These are phyloP conservation scores for Trichosporon coremiiforme DNA, from an alignment of 1,284 basidiomycete genomes.

Conservation along the genomic window DNA sequence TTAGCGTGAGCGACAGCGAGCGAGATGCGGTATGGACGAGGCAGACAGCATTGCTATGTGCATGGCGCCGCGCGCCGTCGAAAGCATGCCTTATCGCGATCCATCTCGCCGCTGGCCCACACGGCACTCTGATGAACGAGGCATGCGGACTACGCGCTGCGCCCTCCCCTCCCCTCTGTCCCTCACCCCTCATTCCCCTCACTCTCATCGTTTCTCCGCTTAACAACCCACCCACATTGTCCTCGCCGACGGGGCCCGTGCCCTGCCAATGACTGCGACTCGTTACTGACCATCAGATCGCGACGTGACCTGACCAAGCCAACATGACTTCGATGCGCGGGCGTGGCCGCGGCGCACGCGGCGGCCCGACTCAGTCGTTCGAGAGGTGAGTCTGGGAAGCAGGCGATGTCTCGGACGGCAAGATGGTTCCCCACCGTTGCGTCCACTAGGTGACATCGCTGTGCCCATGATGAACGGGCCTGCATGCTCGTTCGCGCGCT, in stretches of 20 bases:
- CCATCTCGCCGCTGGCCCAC: too few species aligned
- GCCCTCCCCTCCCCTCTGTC: too few species aligned
- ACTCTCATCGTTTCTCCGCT: not conserved
- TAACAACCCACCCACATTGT: not conserved
- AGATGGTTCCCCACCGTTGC: not conserved
- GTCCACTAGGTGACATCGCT: too few species aligned
- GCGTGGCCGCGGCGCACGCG: slow-evolving; percentile 32
- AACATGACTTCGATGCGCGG: slow-evolving; percentile 34
- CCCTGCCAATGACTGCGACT: not conserved
- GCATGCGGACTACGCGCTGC: too few species aligned
- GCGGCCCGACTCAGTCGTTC: slow-evolving; percentile 24
- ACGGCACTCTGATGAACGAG: not conserved
- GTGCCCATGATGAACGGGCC: too few species aligned
- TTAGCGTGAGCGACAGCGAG: too few species aligned
- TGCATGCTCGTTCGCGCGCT: too few species aligned
- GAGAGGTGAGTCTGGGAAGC: slow-evolving; percentile 17
- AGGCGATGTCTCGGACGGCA: not conserved
- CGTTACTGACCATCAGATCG: not conserved
- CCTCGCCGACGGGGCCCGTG: not conserved
- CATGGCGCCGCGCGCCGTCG: too few species aligned
- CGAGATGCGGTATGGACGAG: too few species aligned
- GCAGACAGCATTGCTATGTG: too few species aligned
- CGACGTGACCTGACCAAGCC: slow-evolving; percentile 21
- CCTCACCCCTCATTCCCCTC: too few species aligned
- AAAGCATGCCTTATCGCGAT: too few species aligned